A percentile compares a stretch with the other conserved stretches of the same genome.
These are phyloP conservation scores for Melocanna baccifera DNA, from an alignment of 176 grass and related monocot species.

Conservation along the genomic window DNA sequence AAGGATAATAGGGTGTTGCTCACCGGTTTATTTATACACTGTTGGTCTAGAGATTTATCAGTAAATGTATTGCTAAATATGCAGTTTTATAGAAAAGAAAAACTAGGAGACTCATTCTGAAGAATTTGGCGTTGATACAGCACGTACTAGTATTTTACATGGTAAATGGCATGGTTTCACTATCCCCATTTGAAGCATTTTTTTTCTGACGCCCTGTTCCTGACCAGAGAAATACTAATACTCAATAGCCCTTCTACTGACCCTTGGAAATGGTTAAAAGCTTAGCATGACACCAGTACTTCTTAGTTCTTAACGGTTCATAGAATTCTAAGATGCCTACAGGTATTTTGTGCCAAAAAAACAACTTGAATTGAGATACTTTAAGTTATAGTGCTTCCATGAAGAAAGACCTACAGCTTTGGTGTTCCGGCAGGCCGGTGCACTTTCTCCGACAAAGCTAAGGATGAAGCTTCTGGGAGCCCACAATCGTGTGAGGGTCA, in stretches of 20 bases:
- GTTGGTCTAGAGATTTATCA: not conserved
- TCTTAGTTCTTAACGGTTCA: not conserved
- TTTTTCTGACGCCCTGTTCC: not conserved
- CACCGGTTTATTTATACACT: not conserved
- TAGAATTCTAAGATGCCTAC: not conserved
- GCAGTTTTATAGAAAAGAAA: not conserved
- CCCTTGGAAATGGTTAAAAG: not conserved
- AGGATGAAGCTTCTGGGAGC: slow-evolving; percentile 81
- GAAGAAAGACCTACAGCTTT: slow-evolving; percentile 1
- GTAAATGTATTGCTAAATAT: not conserved
- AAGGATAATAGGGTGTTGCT: not conserved
- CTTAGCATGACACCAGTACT: not conserved
- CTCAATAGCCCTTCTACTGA: not conserved
- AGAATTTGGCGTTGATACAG: not conserved
- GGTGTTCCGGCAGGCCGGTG: slow-evolving; percentile 54
- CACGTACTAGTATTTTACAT: not conserved
- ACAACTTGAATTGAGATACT: not conserved
- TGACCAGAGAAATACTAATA: not conserved
- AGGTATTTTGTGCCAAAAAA: not conserved
- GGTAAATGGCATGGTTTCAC: not conserved
- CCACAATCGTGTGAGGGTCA: slow-evolving; percentile 59
- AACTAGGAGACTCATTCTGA: not conserved
- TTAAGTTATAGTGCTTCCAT: not conserved
- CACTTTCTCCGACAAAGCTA: slow-evolving; percentile 86
- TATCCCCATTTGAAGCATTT: not conserved